These are phyloP conservation scores for Vitis vinifera DNA, from an alignment of 164 flowering plant species.

Conservation along the genomic window DNA sequence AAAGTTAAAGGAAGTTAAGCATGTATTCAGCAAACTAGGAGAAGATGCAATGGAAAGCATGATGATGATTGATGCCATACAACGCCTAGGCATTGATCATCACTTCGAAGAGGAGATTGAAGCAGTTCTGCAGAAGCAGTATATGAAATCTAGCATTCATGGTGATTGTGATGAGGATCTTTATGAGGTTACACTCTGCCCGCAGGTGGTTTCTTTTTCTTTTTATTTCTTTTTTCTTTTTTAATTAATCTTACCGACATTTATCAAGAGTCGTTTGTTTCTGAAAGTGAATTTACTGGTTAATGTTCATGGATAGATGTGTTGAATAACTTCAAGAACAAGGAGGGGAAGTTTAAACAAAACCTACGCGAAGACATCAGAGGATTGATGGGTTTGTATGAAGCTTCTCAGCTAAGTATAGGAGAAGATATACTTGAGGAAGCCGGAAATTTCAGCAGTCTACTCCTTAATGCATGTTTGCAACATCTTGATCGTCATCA, in stretches of 20 bases:
- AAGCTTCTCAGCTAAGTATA: slow-evolving; percentile 27
- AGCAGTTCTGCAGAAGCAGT: slow-evolving; percentile 3
- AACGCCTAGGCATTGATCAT: slow-evolving; percentile 31
- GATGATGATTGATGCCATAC: slow-evolving; percentile 27
- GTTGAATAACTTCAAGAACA: slow-evolving; percentile 15
- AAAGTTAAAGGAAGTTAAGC: slow-evolving; percentile 12
- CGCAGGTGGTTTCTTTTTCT: slow-evolving; percentile 8
- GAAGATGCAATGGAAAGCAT: slow-evolving; percentile 13
- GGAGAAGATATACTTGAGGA: slow-evolving; percentile 58
- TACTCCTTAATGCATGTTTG: slow-evolving; percentile 22
- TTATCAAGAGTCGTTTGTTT: too few species aligned
- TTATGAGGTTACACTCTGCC: slow-evolving; percentile 18
- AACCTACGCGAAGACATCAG: slow-evolving; percentile 4
- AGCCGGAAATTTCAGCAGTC: slow-evolving; percentile 30
- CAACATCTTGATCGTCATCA: slow-evolving; percentile 4
- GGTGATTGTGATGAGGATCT: neutral
- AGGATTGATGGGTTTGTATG: slow-evolving; percentile 24
- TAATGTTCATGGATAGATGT: slow-evolving; percentile 6
- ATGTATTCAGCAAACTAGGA: slow-evolving; percentile 1
- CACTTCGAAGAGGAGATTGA: slow-evolving; percentile 21
- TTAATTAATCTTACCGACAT: neutral
- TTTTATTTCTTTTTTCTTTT: neutral
- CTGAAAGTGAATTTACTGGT: too few species aligned
- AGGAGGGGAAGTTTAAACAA: slow-evolving; percentile 1
- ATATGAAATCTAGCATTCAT: neutral